Evolutionary conservation across 805 yeast species (phyloP), one percentile per base, ranked within the genome.

Genomic region (Yamadazyma akitaensis): DNA sequence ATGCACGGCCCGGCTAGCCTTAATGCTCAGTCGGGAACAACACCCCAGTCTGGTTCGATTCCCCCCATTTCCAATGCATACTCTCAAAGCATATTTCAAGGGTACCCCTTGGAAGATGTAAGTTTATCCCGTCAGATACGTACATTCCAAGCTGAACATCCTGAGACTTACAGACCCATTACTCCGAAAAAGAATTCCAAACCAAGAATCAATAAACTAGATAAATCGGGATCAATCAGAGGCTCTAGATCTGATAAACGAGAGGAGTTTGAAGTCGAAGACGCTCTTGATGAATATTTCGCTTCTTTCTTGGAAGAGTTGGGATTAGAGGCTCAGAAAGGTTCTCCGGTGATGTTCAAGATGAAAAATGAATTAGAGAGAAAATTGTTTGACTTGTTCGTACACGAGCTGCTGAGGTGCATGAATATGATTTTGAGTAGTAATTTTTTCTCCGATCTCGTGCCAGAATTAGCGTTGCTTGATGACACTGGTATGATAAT

Each of bases 401-500:
- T 63, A 24, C 57, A 65, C 37, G 54, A 50, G 17, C 50, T 66
- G 13, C 58, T 72, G 4, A 48, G 50, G 14, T 58, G 60, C 41
- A 56, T 69, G 42, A 74, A 70, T 46, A 57, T 65, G 34, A 67
- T 67, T 39, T 53, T 68, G 38, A 60, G 61, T 1, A 57, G 56
- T 18, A 61, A 61, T 18, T 53, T 59, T 13, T 70, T 66, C 49
- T 54, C 57, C 26, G 60, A 59, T 25, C 54, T 70, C 3, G 57
- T 70, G 1, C 62, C 73, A 2, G 66, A 65, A 43, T 45, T 70
- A 48, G 72, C 75, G 3, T 51, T 70, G 18, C 51, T 59, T 40
- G 75, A 70, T 45, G 73, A 70, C 9, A 66, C 74, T 2, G 57
- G 66, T 19, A 62, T 70, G 67, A 56, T 70, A n/a, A 40, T 65